Base-by-base conservation (phyloP, 177 flowering plant species). In the Telopea speciosissima region DNA sequence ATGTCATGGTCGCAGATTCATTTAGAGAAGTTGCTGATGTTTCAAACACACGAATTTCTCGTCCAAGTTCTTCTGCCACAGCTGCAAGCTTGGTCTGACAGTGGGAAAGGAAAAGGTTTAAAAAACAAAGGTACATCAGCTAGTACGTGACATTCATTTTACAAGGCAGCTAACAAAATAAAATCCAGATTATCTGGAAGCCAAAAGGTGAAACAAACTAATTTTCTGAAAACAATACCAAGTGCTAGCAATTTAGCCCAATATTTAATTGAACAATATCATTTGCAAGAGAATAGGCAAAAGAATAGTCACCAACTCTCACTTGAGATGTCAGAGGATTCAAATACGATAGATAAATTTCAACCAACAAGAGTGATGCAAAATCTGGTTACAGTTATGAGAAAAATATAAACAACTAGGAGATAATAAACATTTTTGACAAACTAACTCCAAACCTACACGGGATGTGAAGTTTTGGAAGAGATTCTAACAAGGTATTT, bases 11-110 rank as follows among this genome's bases (percentile, higher is more conserved):
- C 42, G 69, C n/a, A 13, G 69, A 45, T 1, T 54, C 65, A 70
- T 74, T 71, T 24, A 69, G 58, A 67, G 89, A 84, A 69, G 77
- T 31, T 28, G 78, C 16, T 31, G 76, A 58, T 65, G 94, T 92
- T 67, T 85, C 86, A 81, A 92, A 92, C 14, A 92, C 90, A 42
- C 83, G 86, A 24, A 92, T 78, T 68, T 88, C 95, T 76, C 88
- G 84, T 52, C 98, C 98, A 75, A 80, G 81, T 68, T 84, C 84
- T 73, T 88, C 85, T 67, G 81, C 85, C 3, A 71, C 73, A 70
- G 83, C 88, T 14, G 80, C 82, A 74, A 87, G 81, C 78, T 82
- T 88, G 49, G 83, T 89, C 96, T 92, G 80, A 70, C 62, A 72
- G n/a, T 24, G 49, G 24, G 17, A 49, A 16, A 13, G 17, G 19